Evolutionary conservation across 768 basidiomycete genomes (phyloP), one percentile per base, ranked within the genome.

Genomic region (Pleurotus platypus): DNA sequence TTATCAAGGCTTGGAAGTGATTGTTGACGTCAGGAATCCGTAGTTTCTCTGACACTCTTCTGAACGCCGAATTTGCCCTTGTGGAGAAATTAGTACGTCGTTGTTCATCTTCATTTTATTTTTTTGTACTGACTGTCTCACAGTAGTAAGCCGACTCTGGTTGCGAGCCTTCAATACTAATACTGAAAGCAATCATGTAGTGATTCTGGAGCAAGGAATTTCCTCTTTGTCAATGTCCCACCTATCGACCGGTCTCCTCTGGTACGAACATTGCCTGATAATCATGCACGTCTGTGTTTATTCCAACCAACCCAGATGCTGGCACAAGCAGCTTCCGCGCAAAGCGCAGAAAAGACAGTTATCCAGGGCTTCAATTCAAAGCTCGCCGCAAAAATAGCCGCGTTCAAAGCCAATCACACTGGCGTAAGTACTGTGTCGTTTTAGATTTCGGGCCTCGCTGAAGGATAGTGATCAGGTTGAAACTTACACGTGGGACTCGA

Each of bases 151-250:
- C 48, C 40, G 26, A 16, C 6, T 24, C 38, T 26, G 46, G n/a
- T 27, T 37, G 53, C 54, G 57, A 58, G 58, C 57, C 51, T 30
- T 45, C 46, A 16, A 16, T 8, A 26, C 47, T 24, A 22, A 39
- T 20, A 26, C 49, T 24, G 24, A 39, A 38, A 16, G 13, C 13
- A 49, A 4, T 30, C 13, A 27, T 18, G 12, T 49, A 81, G 80
- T 70, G 70, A 72, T 43, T 75, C 67, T 27, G 86, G 86, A n/a
- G 86, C 78, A 5, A 73, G 85, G 37, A 83, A 68, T 68, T 85
- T 78, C 72, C 73, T 80, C 57, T 81, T 81, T 59, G 70, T 69
- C 61, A 75, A 67, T 18, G 74, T 76, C 15, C 71, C 72, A 2
- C 69, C 74, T 15, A 69, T 77, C 15, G 71, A 80, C 49, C 70